A percentile compares a stretch with the other conserved stretches of the same genome.
phyloP scores from a whole-genome alignment of 106 monocot genomes.

The Acorus gramineus region DNA sequence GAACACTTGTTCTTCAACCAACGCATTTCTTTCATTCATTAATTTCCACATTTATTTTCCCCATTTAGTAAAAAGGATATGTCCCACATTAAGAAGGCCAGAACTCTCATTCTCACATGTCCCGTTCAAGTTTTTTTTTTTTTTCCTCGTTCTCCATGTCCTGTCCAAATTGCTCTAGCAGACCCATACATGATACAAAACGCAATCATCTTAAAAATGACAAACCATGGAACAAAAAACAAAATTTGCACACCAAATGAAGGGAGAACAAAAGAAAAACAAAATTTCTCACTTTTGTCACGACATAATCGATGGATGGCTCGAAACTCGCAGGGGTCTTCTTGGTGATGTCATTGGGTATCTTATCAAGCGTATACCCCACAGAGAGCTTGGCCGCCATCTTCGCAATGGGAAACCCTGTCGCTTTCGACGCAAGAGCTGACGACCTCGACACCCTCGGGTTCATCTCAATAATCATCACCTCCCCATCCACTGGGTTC shows the following conservation, averaged over 20 bases:
- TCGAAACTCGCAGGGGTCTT: constrained; percentile 98
- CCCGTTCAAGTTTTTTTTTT: no score
- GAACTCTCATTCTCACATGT: no score
- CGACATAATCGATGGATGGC: constrained; percentile 96
- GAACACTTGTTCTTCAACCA: no score
- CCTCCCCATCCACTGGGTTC: constrained; percentile 88
- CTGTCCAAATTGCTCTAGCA: no score
- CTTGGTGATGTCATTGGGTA: constrained; percentile 98
- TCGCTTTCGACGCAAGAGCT: constrained; percentile 88
- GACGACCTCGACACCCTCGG: constrained; percentile 96
- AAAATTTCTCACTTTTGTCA: constrained; percentile 59
- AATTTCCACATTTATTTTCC: no score
- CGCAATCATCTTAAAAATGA: neutral
- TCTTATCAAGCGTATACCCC: constrained; percentile 93
- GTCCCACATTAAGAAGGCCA: no score
- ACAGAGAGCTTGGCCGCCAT: constrained; percentile 95
- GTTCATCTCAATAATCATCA: constrained; percentile 99
- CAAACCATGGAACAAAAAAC: neutral
- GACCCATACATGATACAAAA: no score
- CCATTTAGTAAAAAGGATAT: no score
- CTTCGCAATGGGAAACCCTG: constrained; percentile 96
- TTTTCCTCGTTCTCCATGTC: no score
- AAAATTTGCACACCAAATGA: neutral
- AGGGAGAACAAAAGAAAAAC: neutral
- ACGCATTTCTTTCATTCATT: no score